phyloP scores from a whole-genome alignment of 1,139 yeast species.

The Schwanniomyces etchellsii region DNA sequence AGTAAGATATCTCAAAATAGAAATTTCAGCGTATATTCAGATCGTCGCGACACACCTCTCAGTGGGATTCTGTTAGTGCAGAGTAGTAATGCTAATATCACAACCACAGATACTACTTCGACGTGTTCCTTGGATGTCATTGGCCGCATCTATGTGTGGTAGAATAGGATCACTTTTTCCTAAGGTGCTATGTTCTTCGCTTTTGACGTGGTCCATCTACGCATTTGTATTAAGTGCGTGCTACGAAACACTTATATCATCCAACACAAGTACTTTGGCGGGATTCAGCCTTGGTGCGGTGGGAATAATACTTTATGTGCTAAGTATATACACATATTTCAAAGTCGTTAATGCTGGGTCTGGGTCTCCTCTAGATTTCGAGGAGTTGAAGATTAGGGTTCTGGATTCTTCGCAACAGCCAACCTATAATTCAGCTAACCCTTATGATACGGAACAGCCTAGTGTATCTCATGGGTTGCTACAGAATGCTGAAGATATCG shows the following conservation, averaged over 20 bases:
- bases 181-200: slow-evolving; percentile 43
- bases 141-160: slow-evolving; percentile 34
- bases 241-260: slow-evolving; percentile 11
- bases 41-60: neutral
- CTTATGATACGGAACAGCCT: slow-evolving; percentile 6
- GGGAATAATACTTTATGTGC: slow-evolving; percentile 15
- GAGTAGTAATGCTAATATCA: slow-evolving; percentile 15
- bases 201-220: slow-evolving; percentile 57
- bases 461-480: neutral
- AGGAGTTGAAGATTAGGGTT: slow-evolving; percentile 15
- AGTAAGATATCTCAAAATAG: neutral
- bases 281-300: slow-evolving; percentile 11
- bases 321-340: slow-evolving; percentile 42
- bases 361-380: slow-evolving; percentile 52
- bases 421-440: slow-evolving; percentile 8
- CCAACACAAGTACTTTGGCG: slow-evolving; percentile 7
- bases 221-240: slow-evolving; percentile 23
- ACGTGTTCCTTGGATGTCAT: slow-evolving; percentile 11
- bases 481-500: slow-evolving; percentile 4
- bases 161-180: slow-evolving; percentile 53
- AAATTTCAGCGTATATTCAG: neutral
- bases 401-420: slow-evolving; percentile 6
- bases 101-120: slow-evolving; percentile 17
- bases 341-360: slow-evolving; percentile 55
- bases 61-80: neutral